A percentile compares a stretch with the other conserved stretches of the same genome.
These are phyloP conservation scores for Fusarium sp. DNA, from an alignment of 2,329 filamentous ascomycete species.

Conservation along the genomic window DNA sequence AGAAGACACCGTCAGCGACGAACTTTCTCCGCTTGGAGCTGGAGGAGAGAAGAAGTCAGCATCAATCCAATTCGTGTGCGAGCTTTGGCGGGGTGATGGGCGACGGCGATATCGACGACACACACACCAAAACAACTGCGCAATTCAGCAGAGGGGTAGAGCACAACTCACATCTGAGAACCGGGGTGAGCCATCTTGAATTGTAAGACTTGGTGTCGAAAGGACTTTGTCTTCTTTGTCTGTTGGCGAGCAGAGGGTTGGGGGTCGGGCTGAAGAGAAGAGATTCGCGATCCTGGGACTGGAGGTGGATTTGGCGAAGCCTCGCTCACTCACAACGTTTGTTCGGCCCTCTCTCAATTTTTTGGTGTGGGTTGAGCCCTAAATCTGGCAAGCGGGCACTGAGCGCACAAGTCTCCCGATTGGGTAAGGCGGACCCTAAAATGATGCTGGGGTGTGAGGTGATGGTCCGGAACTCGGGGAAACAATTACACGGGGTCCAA, in stretches of 20 bases:
- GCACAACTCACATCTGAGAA: slow-evolving; percentile 70
- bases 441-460: neutral
- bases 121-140: neutral
- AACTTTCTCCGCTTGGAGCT: slow-evolving; percentile 96
- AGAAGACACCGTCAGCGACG: slow-evolving; percentile 99
- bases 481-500: slow-evolving; percentile 21
- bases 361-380: slow-evolving; percentile 52
- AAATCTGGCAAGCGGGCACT: slow-evolving; percentile 38
- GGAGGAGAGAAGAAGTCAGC: slow-evolving; percentile 42
- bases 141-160: neutral
- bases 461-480: slow-evolving; percentile 25
- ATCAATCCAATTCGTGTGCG: slow-evolving; percentile 11
- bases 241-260: slow-evolving; percentile 53
- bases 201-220: slow-evolving; percentile 45
- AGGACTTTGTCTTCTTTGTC: slow-evolving; percentile 41
- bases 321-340: slow-evolving; percentile 39
- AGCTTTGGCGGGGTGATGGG: slow-evolving; percentile 23
- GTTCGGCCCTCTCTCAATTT: slow-evolving; percentile 41
- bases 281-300: slow-evolving; percentile 47
- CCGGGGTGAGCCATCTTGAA: slow-evolving; percentile 71
- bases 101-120: slow-evolving; percentile 4
- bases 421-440: slow-evolving; percentile 12
- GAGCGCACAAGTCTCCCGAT: slow-evolving; percentile 16
- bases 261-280: slow-evolving; percentile 46
- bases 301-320: slow-evolving; percentile 43